A percentile compares a stretch with the other conserved stretches of the same genome.
Conservation (phyloP, 1,139 yeast genomes). For the Lizanozyma gosingica region DNA sequence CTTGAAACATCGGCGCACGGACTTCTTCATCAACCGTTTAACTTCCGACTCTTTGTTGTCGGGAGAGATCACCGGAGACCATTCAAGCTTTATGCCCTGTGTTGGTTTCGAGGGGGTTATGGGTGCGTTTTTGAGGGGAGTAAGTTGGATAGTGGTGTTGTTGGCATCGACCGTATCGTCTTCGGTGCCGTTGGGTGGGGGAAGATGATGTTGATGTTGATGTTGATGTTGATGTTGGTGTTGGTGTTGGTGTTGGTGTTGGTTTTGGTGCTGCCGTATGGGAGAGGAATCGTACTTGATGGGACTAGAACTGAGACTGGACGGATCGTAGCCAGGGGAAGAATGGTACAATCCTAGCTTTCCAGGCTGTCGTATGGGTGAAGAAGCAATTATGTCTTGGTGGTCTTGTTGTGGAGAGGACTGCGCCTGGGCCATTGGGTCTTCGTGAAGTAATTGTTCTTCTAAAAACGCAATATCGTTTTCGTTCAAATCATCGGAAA, state of each 20-base stretch:
- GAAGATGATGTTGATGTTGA: conserved; percentile 6
- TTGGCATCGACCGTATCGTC: conserved; percentile 33
- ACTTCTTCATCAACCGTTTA: conserved; percentile 29
- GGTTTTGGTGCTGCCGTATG: conserved; percentile 7
- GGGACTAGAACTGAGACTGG: not conserved
- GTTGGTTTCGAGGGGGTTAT: conserved; percentile 29
- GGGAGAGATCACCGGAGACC: conserved; percentile 50
- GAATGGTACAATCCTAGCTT: not conserved
- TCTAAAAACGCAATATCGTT: not conserved
- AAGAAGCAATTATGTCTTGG: conserved; percentile 6
- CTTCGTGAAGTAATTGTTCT: not conserved
- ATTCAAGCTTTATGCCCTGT: conserved; percentile 31
- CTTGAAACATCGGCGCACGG: conserved; percentile 38
- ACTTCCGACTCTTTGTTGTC: conserved; percentile 32
- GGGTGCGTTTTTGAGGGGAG: conserved; percentile 29
- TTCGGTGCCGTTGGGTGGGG: conserved; percentile 7
- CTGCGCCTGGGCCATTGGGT: not conserved
- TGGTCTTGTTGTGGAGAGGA: too few relatives aligned
- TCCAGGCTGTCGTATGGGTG: not conserved
- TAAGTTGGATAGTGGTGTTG: conserved; percentile 32
- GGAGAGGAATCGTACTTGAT: not conserved
- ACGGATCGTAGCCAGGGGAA: not conserved
- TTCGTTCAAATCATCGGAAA: conserved; percentile 17
- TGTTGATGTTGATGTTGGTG: conserved; percentile 5
- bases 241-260: conserved; percentile 5